Base-by-base conservation (phyloP, 1,284 basidiomycete genomes). In the Rhodotorula sp. region DNA sequence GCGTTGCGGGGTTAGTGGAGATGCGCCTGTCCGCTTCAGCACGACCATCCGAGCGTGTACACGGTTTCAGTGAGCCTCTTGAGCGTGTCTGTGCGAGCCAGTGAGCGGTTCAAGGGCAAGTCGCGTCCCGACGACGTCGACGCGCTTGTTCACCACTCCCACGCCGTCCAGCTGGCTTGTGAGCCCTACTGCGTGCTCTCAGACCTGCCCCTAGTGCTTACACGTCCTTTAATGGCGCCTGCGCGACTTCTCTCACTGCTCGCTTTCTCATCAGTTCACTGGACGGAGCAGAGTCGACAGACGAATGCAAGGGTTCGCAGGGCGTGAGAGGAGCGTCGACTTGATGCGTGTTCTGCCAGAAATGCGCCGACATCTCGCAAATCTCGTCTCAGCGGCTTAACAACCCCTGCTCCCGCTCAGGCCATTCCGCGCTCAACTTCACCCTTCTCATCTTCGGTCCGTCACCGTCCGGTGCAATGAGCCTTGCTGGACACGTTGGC, bases 1-100 rank as follows among this genome's bases (percentile, higher is more conserved):
- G 17, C 30, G 51, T 10, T 27, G n/a, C 36, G 39, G 36, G 10
- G 36, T 30, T 20, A 61, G 51, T n/a, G n/a, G n/a, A 8, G 49
- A 15, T 8, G 27, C 36, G 27, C 59, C 59, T 11, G 59, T 53
- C 34, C 59, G 59, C 36, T 44, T 44, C 34, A 53, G 51, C 59
- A 51, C 24, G 53, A 44, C 27, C 13, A 11, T n/a, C 5, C 7
- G 8, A 29, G 20, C 5, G 27, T 22, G 8, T 22, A 10, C n/a
- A 30, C 29, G 52, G 15, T 32, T 4, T 7, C 22, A 11, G 9
- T 30, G 6, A 10, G 53, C 7, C 13, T 13, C 39, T 32, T 7
- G 30, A 54, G 52, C 52, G 20, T 13, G 39, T 44, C 20, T 10
- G 29, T 20, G 30, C 30, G 52, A 54, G 52, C 29, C 11, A 8